Base-by-base conservation (phyloP, 352 stramenopile genomes). In the Phytophthora agathidicida region DNA sequence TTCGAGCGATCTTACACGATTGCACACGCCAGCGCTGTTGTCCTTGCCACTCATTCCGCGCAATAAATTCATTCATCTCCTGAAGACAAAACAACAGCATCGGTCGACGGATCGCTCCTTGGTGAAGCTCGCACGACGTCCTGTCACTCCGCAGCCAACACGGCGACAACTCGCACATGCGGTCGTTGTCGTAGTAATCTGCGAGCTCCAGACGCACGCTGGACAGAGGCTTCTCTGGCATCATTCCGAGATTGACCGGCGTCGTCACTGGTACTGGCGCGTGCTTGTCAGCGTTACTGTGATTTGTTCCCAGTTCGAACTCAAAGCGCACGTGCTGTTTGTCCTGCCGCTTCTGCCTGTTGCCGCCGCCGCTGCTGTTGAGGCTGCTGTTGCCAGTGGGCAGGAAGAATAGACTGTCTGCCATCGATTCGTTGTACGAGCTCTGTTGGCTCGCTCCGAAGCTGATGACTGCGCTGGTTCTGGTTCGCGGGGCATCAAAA, bases 11-110 rank as follows among this genome's bases (percentile, higher is more conserved):
- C 10, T 76, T 77, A 46, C 82, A 91, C 0, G 67, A 68, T 35
- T 73, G 51, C 2, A 87, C 54, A 41, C 80, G 60, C 52, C 79
- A 89, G 4, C 61, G 36, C 4, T 78, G 67, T 11, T 68, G 53
- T 0, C 32, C 59, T 32, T 67, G 50, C 47, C 71, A 68, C 46
- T 62, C 52, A 37, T 70, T 62, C 16, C 50, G 65, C 1, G 74
- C 65, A 33, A 95, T 76, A 49, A 87, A 91, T 53, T 93, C 76
- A 59, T 95, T 80, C 20, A 93, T 47, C 20, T 68, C 75, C 56
- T 93, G 83, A 11, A 93, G 60, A 27, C 75, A 89, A 45, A 93
- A 92, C 9, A 92, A 61, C 47, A 95, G 46, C 66, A 90, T 86
- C 1, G 86, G 83, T 16, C 80, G 67, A 7, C 52, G 43, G 7